Percentiles rank a stretch among this genome's conserved stretches.
Conservation (phyloP, 805 yeast genomes). For the Candida krabiensis region DNA sequence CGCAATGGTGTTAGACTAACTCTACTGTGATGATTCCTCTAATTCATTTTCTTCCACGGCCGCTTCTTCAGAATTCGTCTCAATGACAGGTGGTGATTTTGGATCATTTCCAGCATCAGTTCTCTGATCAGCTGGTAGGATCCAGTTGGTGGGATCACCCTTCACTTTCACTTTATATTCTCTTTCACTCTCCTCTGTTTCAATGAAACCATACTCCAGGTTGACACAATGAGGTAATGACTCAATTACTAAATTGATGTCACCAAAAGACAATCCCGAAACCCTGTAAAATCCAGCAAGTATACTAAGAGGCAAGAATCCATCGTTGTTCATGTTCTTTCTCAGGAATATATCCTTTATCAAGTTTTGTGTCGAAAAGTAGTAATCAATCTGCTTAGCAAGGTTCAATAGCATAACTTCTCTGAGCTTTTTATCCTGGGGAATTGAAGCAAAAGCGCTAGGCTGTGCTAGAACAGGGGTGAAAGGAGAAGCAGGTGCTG, state of each 20-base stretch:
- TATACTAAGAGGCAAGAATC: slow-evolving; percentile 64
- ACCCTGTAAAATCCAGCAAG: slow-evolving; percentile 77
- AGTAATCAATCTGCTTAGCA: slow-evolving; percentile 77
- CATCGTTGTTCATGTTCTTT: slow-evolving; percentile 74
- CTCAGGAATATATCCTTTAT: slow-evolving; percentile 82
- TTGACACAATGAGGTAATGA: slow-evolving; percentile 55
- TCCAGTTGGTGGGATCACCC: slow-evolving; percentile 64
- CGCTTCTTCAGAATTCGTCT: slow-evolving; percentile 10
- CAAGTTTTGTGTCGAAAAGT: slow-evolving; percentile 85
- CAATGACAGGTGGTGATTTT: slow-evolving; percentile 15
- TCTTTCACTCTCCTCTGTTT: slow-evolving; percentile 40
- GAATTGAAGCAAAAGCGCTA: slow-evolving; percentile 16
- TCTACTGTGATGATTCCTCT: too few relatives aligned
- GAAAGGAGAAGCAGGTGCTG: slow-evolving; percentile 13
- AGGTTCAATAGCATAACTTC: slow-evolving; percentile 24
- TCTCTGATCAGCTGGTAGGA: slow-evolving; percentile 56
- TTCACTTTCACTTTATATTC: slow-evolving; percentile 55
- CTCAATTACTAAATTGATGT: slow-evolving; percentile 49
- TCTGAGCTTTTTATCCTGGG: slow-evolving; percentile 20
- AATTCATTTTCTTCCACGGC: too few relatives aligned
- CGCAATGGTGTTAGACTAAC: too few relatives aligned
- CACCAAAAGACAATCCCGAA: slow-evolving; percentile 60
- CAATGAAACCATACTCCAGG: slow-evolving; percentile 37
- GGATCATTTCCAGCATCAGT: slow-evolving; percentile 43
- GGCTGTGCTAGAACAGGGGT: slow-evolving; percentile 21